Percentiles rank a stretch among this genome's conserved stretches.
Conservation (phyloP, 2,329 filamentous ascomycete species). For the Daldinia sp. region DNA sequence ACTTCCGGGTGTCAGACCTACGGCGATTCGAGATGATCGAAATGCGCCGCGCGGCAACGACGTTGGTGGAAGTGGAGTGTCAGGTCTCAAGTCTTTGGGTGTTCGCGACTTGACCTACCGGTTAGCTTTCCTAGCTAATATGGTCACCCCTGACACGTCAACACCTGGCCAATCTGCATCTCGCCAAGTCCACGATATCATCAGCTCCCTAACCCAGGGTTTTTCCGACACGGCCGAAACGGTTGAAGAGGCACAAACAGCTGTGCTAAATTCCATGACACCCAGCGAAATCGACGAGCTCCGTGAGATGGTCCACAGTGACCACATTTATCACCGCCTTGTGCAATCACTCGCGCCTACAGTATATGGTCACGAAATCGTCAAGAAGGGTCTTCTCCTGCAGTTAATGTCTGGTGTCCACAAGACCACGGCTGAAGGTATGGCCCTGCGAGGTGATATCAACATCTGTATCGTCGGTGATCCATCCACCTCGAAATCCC, state of each 20-base stretch:
- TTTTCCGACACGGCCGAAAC: conserved; percentile 73
- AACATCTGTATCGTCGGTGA: conserved; percentile 99
- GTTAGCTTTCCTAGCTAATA: conserved; percentile 95
- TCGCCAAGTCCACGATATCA: conserved; percentile 82
- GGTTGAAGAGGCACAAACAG: conserved; percentile 86
- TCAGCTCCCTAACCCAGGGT: conserved; percentile 81
- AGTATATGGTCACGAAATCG: conserved; percentile 96
- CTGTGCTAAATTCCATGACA: conserved; percentile 86
- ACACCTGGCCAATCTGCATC: conserved; percentile 78
- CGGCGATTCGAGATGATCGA: conserved; percentile 83
- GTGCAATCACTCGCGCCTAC: conserved; percentile 95
- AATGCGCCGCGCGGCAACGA: conserved; percentile 78
- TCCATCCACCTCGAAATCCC: conserved; percentile 95
- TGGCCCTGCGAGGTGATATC: conserved; percentile 95
- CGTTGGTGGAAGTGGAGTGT: conserved; percentile 83
- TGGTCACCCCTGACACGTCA: conserved; percentile 89
- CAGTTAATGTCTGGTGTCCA: conserved; percentile 96
- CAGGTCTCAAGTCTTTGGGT: conserved; percentile 88
- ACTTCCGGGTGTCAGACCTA: conserved; percentile 83
- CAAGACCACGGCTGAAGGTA: conserved; percentile 91
- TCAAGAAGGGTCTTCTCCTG: conserved; percentile 94
- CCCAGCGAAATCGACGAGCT: conserved; percentile 89
- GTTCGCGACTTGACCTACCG: conserved; percentile 95
- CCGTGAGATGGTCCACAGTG: conserved; percentile 90
- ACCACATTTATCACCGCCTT: conserved; percentile 91